Evolutionary conservation across 192 early-diverging fungal genomes (phyloP).

Genomic region (Gaertneriomyces semiglobifer): DNA sequence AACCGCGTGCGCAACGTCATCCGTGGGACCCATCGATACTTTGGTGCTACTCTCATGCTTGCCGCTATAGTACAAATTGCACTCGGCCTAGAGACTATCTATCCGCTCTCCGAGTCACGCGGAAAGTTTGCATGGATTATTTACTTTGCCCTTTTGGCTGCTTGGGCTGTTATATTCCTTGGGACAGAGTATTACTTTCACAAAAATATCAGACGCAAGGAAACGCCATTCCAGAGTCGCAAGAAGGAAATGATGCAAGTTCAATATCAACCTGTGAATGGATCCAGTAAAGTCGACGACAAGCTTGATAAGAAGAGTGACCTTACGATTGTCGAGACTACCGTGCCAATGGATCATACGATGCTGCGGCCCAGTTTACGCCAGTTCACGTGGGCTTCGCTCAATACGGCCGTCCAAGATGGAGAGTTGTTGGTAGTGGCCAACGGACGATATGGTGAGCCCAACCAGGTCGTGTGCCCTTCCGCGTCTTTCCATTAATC

Average conservation of each 20-base stretch:
- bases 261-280: background rate
- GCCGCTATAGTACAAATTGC: slow-evolving; percentile 31
- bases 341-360: slow-evolving; percentile 5
- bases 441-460: slow-evolving; percentile 44
- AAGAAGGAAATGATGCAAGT: background rate
- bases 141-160: slow-evolving; percentile 27
- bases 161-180: slow-evolving; percentile 32
- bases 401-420: slow-evolving; percentile 34
- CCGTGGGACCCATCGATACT: slow-evolving; percentile 14
- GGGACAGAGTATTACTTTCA: slow-evolving; percentile 16
- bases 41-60: slow-evolving; percentile 27
- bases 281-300: background rate
- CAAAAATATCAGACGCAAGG: background rate
- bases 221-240: background rate
- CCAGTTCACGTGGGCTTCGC: slow-evolving; percentile 36
- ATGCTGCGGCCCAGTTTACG: slow-evolving; percentile 7
- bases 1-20: slow-evolving; percentile 19
- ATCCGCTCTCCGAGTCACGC: slow-evolving; percentile 33
- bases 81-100: slow-evolving; percentile 39
- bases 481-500: background rate
- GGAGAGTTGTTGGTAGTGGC: slow-evolving; percentile 42
- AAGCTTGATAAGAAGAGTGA: background rate
- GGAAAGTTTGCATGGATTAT: slow-evolving; percentile 32
- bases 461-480: slow-evolving; percentile 5
- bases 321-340: slow-evolving; percentile 10